These are phyloP conservation scores for Apostasia ramifera DNA, from an alignment of 106 monocot species.

Conservation along the genomic window DNA sequence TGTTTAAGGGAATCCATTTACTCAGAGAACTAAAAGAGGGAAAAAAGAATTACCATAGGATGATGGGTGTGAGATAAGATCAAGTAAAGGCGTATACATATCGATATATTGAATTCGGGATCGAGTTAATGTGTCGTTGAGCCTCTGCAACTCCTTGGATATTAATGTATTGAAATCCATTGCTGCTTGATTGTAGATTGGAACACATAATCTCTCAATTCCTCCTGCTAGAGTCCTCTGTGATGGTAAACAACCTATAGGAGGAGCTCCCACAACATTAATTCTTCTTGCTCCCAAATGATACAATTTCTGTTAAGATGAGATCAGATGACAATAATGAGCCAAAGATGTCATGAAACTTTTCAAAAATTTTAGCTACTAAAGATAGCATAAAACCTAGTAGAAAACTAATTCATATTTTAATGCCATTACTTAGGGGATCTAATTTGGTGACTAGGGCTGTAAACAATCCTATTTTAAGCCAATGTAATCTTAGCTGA, in stretches of 20 bases:
- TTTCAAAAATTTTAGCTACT: too few species aligned
- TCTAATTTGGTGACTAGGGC: too few species aligned
- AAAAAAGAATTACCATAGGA: slow-evolving; percentile 42
- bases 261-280: slow-evolving; percentile 28
- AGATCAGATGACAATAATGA: background rate
- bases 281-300: slow-evolving; percentile 29
- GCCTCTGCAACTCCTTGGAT: slow-evolving; percentile 14
- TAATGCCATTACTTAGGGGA: too few species aligned
- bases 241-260: slow-evolving; percentile 40
- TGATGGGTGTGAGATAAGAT: slow-evolving; percentile 31
- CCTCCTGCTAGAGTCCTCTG: slow-evolving; percentile 49
- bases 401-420: too few species aligned
- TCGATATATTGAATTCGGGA: slow-evolving; percentile 34
- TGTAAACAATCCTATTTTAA: too few species aligned
- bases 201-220: slow-evolving; percentile 28
- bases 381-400: too few species aligned
- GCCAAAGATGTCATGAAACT: too few species aligned
- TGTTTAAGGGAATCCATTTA: background rate
- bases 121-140: slow-evolving; percentile 13
- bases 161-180: slow-evolving; percentile 29
- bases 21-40: background rate
- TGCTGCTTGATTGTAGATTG: slow-evolving; percentile 37
- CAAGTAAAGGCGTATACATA: slow-evolving; percentile 31
- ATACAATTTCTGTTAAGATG: slow-evolving; percentile 21
- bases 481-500: too few species aligned